Percentiles rank a stretch among this genome's conserved stretches.
Evolutionary conservation across 106 monocot species (phyloP).

Genomic region (Phalaenopsis aphrodite): DNA sequence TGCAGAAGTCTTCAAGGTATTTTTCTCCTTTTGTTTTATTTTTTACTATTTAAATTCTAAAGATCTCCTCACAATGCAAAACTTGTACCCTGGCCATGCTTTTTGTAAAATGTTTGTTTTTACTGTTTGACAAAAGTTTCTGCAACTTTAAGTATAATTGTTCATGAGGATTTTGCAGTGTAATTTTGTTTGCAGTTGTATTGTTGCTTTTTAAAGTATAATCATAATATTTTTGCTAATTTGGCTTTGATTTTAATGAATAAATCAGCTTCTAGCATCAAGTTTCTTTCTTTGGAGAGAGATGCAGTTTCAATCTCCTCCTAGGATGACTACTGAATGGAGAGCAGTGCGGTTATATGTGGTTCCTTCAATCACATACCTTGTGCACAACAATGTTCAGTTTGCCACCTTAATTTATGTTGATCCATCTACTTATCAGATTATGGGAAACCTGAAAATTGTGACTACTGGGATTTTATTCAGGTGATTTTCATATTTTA

Average conservation of each 20-base stretch:
- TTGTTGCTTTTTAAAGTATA: not conserved
- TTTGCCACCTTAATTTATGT: slow-evolving; percentile 87
- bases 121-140: not conserved
- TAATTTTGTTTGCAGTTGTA: not conserved
- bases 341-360: slow-evolving; percentile 59
- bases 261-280: slow-evolving; percentile 70
- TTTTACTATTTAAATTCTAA: not conserved
- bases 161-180: not conserved
- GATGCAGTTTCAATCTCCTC: slow-evolving; percentile 37
- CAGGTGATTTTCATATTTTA: slow-evolving; percentile 35
- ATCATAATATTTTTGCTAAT: slow-evolving; percentile 1
- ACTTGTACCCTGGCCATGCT: not conserved
- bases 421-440: slow-evolving; percentile 95
- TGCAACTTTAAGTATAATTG: not conserved
- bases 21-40: not conserved
- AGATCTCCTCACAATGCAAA: not conserved
- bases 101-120: not conserved
- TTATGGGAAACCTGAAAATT: slow-evolving; percentile 97
- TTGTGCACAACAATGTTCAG: slow-evolving; percentile 94
- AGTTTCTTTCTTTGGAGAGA: slow-evolving; percentile 87
- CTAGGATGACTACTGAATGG: slow-evolving; percentile 91
- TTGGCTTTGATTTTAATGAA: slow-evolving; percentile 12
- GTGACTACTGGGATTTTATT: slow-evolving; percentile 91
- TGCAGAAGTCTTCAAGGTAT: slow-evolving; percentile 88
- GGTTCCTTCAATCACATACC: slow-evolving; percentile 87